Percentiles rank a stretch among this genome's conserved stretches.
phyloP scores from a whole-genome alignment of 495 filamentous ascomycete species.

The Trichoderma erinaceum region DNA sequence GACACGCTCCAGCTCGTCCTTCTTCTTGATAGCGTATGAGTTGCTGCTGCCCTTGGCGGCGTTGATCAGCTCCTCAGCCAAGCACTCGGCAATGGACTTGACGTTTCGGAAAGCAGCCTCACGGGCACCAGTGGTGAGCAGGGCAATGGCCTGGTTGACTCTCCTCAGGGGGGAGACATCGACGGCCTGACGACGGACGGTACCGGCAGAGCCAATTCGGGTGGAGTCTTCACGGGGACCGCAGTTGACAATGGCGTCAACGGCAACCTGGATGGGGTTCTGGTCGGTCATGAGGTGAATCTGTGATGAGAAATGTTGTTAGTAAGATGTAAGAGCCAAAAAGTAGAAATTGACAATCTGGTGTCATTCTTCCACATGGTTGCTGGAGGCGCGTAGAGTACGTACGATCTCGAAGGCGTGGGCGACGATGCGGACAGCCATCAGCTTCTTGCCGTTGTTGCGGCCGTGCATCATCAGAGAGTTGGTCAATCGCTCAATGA shows the following conservation, averaged over 20 bases:
- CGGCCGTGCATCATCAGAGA: conserved; percentile 99
- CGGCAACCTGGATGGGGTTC: conserved; percentile 99
- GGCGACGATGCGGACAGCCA: conserved; percentile 98
- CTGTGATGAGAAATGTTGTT: conserved; percentile 36
- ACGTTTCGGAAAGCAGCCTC: conserved; percentile 98
- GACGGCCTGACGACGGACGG: conserved; percentile 98
- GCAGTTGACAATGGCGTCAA: conserved; percentile 99
- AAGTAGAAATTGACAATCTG: not conserved
- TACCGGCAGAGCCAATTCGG: conserved; percentile 98
- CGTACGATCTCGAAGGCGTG: conserved; percentile 98
- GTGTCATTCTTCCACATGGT: not conserved
- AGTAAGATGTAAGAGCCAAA: not conserved
- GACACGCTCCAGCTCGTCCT: conserved; percentile 99
- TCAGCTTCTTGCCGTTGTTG: conserved; percentile 99
- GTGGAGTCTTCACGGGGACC: conserved; percentile 99
- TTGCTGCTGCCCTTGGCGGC: conserved; percentile 99
- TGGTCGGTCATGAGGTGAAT: conserved; percentile 99
- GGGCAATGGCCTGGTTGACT: conserved; percentile 98
- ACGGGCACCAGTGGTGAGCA: conserved; percentile 94
- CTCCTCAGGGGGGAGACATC: conserved; percentile 98
- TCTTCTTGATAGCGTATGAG: conserved; percentile 99
- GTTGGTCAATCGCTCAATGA: conserved; percentile 99
- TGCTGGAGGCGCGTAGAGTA: conserved; percentile 21
- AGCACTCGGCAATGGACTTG: conserved; percentile 96
- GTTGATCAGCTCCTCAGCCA: conserved; percentile 99